Evolutionary conservation across 192 early-diverging fungal species (phyloP).

Genomic region (Podila epigama): DNA sequence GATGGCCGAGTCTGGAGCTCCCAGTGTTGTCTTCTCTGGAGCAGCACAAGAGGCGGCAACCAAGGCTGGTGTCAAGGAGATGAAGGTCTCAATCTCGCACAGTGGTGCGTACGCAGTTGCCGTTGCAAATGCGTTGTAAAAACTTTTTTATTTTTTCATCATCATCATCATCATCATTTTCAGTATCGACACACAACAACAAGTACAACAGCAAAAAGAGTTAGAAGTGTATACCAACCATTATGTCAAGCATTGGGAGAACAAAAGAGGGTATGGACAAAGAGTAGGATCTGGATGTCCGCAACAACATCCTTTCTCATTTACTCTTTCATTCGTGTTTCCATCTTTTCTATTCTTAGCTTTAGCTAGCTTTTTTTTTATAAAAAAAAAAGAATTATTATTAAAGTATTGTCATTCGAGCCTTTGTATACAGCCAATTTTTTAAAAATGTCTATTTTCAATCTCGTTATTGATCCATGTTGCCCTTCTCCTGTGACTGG

Average conservation of each 20-base stretch:
- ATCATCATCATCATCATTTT: conserved; percentile 7
- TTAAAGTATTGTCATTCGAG: too few relatives aligned
- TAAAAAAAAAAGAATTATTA: too few relatives aligned
- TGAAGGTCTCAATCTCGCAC: conserved; percentile 95
- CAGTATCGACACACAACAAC: conserved; percentile 1
- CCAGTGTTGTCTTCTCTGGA: conserved; percentile 81
- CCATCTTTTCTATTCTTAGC: too few relatives aligned
- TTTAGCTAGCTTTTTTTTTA: too few relatives aligned
- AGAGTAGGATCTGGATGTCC: too few relatives aligned
- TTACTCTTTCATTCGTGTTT: too few relatives aligned
- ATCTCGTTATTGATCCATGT: conserved; percentile 2
- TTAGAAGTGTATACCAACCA: not conserved
- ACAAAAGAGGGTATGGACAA: too few relatives aligned
- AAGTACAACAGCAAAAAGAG: too few relatives aligned
- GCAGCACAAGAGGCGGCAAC: conserved; percentile 76
- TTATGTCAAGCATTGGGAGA: too few relatives aligned
- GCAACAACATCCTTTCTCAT: too few relatives aligned
- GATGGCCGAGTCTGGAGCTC: conserved; percentile 74
- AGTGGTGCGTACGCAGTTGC: conserved; percentile 90
- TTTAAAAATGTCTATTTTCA: not conserved
- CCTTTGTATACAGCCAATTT: too few relatives aligned
- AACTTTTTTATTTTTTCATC: conserved; percentile 28
- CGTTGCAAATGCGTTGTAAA: conserved; percentile 75
- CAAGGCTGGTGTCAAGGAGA: conserved; percentile 72
- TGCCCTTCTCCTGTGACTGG: not conserved